Percentiles rank a stretch among this genome's conserved stretches.
Evolutionary conservation across 2,329 filamentous ascomycete species (phyloP).

Genomic region (Thelonectria blattea): DNA sequence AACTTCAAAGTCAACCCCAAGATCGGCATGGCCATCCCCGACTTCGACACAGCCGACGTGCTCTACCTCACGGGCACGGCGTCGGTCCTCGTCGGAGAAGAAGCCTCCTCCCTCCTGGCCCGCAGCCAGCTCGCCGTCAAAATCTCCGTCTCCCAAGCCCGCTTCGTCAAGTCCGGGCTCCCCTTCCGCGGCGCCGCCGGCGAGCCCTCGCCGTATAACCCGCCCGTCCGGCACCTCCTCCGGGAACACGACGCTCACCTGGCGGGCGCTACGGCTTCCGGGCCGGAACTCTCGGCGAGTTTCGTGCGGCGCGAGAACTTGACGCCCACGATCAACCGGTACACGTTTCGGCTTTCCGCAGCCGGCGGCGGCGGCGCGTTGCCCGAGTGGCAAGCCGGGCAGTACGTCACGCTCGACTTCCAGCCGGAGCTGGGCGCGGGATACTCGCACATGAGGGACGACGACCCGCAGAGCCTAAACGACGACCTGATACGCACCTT

Average conservation of each 20-base stretch:
- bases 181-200: conserved; percentile 68
- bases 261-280: conserved; percentile 2
- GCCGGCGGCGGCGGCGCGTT: not conserved
- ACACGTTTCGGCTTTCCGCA: conserved; percentile 54
- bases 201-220: conserved; percentile 79
- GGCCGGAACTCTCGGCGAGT: conserved; percentile 51
- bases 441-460: conserved; percentile 83
- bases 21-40: conserved; percentile 74
- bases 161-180: conserved; percentile 69
- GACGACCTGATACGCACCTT: conserved; percentile 87
- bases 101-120: conserved; percentile 68
- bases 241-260: conserved; percentile 54
- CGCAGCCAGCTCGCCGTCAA: conserved; percentile 76
- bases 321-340: conserved; percentile 71
- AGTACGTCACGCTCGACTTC: conserved; percentile 81
- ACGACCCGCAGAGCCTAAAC: conserved; percentile 79
- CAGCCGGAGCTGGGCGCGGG: conserved; percentile 70
- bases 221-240: conserved; percentile 68
- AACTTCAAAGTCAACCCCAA: conserved; percentile 72
- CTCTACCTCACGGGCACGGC: conserved; percentile 76
- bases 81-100: conserved; percentile 67
- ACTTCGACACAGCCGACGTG: conserved; percentile 74
- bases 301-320: conserved; percentile 65
- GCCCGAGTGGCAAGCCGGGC: conserved; percentile 67
- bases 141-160: conserved; percentile 65